A percentile compares a stretch with the other conserved stretches of the same genome.
Conservation (phyloP, 345 rosid genomes). For the Acer saccharum region DNA sequence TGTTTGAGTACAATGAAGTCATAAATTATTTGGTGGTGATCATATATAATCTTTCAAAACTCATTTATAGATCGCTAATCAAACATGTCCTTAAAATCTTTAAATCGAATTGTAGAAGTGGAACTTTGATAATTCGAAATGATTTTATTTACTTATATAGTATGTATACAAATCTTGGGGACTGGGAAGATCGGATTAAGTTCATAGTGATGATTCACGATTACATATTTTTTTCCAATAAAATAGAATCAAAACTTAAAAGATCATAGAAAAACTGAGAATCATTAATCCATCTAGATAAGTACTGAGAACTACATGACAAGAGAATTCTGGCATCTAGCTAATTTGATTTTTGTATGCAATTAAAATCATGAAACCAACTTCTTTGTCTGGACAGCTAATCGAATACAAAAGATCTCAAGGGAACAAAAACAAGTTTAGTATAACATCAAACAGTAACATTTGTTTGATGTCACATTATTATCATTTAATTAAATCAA, state of each 20-base stretch:
- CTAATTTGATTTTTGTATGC: not conserved
- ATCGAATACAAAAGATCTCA: slow-evolving; percentile 1
- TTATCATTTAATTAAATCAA: no score
- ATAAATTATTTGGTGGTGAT: not conserved
- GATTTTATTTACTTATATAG: no score
- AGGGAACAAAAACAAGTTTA: not conserved
- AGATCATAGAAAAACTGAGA: not conserved
- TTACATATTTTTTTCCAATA: not conserved
- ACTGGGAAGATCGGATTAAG: no score
- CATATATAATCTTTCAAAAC: no score
- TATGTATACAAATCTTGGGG: no score
- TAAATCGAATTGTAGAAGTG: no score
- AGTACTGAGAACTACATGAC: not conserved
- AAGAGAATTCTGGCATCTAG: not conserved
- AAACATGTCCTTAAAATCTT: not conserved
- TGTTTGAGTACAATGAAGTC: not conserved
- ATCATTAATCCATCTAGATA: not conserved
- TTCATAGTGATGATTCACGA: no score
- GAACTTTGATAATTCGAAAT: no score
- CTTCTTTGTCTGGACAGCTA: not conserved
- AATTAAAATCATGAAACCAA: slow-evolving; percentile 1
- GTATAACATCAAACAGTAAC: not conserved
- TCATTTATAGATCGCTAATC: not conserved
- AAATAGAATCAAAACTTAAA: no score
- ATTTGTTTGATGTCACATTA: no score